A percentile compares a stretch with the other conserved stretches of the same genome.
These are phyloP conservation scores for Mesostigma viride DNA, from an alignment of 139 green algal genomes.

Conservation along the genomic window DNA sequence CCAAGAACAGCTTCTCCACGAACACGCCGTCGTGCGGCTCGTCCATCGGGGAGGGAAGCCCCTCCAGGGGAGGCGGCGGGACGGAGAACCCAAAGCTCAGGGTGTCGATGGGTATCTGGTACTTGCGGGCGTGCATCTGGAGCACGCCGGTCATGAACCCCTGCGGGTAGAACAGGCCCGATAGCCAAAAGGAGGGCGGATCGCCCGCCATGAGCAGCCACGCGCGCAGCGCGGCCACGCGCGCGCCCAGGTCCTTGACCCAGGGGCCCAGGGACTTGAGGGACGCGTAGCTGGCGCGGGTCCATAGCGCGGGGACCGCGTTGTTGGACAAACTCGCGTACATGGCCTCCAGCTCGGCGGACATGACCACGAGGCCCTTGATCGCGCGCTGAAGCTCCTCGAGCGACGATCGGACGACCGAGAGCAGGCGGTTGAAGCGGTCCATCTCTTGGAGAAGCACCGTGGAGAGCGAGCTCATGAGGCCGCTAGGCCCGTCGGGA, in stretches of 20 bases:
- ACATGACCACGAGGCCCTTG: conserved; percentile 58
- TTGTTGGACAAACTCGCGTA: conserved; percentile 59
- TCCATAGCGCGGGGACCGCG: conserved; percentile 67
- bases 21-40: conserved; percentile 63
- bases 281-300: conserved; percentile 60
- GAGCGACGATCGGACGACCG: conserved; percentile 44
- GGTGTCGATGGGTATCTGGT: conserved; percentile 65
- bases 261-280: conserved; percentile 70
- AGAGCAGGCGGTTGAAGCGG: conserved; percentile 58
- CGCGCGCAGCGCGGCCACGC: conserved; percentile 46
- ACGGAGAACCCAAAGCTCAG: conserved; percentile 56
- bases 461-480: conserved; percentile 72
- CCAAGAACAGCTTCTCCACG: conserved; percentile 66
- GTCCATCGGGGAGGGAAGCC: too few relatives aligned
- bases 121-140: conserved; percentile 71
- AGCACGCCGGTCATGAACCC: conserved; percentile 75
- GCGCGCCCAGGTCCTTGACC: conserved; percentile 61
- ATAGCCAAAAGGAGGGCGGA: conserved; percentile 61
- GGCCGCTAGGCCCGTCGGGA: conserved; percentile 26
- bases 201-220: conserved; percentile 60
- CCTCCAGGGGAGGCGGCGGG: conserved; percentile 29
- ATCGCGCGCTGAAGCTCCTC: conserved; percentile 47
- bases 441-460: conserved; percentile 56
- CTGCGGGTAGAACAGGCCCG: conserved; percentile 72
- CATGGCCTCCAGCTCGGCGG: conserved; percentile 58